These are phyloP conservation scores for Auricularia heimuer DNA, from an alignment of 768 basidiomycete species.

Conservation along the genomic window DNA sequence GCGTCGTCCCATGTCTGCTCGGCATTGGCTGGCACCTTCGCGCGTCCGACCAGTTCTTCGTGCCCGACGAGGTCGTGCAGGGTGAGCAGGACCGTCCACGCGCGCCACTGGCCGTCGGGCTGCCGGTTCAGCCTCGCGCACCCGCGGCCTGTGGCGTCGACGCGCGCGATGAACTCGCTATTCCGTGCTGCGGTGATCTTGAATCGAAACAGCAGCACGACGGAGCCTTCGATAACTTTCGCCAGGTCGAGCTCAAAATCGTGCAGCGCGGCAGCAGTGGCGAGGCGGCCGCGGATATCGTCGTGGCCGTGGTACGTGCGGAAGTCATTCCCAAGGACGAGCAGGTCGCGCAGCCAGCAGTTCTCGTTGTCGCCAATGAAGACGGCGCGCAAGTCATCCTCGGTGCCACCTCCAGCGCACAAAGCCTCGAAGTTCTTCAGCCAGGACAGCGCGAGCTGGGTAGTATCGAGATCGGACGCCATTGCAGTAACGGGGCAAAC, in stretches of 20 bases:
- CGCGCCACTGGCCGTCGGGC: conserved; percentile 24
- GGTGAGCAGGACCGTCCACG: conserved; percentile 24
- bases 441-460: too few species aligned
- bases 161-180: too few species aligned
- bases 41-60: conserved; percentile 10
- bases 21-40: neutral
- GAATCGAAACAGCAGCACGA: conserved; percentile 22
- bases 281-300: conserved; percentile 26
- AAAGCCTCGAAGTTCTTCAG: too few species aligned
- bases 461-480: too few species aligned
- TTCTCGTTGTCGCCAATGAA: neutral
- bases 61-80: conserved; percentile 27
- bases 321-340: conserved; percentile 34
- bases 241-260: conserved; percentile 6
- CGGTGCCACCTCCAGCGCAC: too few species aligned
- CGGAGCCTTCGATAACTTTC: conserved; percentile 4
- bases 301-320: conserved; percentile 26
- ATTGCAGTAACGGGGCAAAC: too few species aligned
- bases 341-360: conserved; percentile 23
- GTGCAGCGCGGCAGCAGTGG: neutral
- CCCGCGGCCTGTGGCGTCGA: conserved; percentile 22
- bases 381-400: neutral
- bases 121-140: conserved; percentile 23
- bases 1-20: neutral
- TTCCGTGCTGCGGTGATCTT: conserved; percentile 24